Evolutionary conservation across 352 stramenopile genomes (phyloP), one percentile per base, ranked within the genome.

Genomic region (Phytophthora rubi): DNA sequence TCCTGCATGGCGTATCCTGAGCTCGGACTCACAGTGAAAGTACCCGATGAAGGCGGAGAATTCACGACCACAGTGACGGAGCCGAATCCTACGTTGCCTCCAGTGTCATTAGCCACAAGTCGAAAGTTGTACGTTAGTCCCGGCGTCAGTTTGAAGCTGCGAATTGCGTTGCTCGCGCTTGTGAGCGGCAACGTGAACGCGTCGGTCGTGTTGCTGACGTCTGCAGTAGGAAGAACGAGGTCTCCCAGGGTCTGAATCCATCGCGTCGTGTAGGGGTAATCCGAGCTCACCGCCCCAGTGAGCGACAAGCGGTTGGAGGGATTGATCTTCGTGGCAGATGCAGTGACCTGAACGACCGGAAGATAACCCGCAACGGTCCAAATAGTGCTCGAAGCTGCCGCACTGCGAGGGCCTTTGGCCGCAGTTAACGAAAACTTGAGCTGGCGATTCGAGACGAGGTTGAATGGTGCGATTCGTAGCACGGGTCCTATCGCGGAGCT

Each of bases 41-140:
- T 71, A 0, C 86, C 86, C 1, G 83, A 88, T 8, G 83, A 71
- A 12, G 86, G 86, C 0, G 86, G 85, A 0, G 81, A 70, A 65
- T 94, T 91, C 7, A 94, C 83, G 2, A 71, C 44, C 26, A 94
- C 72, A 3, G 68, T 71, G 2, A 89, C 63, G 0, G 79, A 68
- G 0, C 76, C 82, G 65, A 89, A 94, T 26, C 85, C 86, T 1
- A 61, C 51, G 45, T 85, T 89, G 8, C 77, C 79, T 45, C 79
- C 86, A 32, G 83, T 73, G 18, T 93, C 83, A 0, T 60, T 83
- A 0, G 85, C 86, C 0, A 86, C 57, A 1, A 91, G 73, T 1
- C 85, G 81, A n/a, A 94, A 85, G 3, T 76, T 67, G 62, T 94
- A 94, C 23, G 74, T 87, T 13, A 90, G 66, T n/a, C 85, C 86